Conservation (phyloP, 164 flowering plant genomes). For the Nymphaea colorata region DNA sequence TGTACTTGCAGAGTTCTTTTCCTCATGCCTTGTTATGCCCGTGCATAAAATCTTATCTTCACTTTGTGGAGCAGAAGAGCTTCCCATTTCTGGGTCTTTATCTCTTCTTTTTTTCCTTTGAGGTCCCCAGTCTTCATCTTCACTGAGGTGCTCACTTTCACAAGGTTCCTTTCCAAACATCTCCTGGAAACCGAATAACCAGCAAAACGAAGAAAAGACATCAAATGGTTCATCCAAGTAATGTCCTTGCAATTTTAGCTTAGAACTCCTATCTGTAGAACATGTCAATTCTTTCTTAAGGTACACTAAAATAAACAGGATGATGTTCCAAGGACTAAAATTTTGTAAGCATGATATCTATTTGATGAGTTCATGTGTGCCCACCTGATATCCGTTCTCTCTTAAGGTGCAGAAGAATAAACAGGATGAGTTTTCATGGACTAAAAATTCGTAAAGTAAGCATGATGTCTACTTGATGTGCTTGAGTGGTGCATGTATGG, state of each 20-base stretch:
- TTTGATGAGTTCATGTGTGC: too few species aligned
- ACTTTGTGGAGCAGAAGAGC: constrained; percentile 40
- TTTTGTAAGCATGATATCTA: too few species aligned
- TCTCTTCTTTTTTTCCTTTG: constrained; percentile 33
- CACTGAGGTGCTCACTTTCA: constrained; percentile 53
- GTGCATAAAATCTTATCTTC: constrained; percentile 16
- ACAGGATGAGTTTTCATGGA: too few species aligned
- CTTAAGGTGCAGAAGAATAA: too few species aligned
- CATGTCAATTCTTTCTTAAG: too few species aligned
- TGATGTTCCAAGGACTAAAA: too few species aligned
- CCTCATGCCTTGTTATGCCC: constrained; percentile 12
- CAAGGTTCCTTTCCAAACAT: constrained; percentile 81
- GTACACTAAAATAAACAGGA: too few species aligned
- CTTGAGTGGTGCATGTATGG: too few species aligned
- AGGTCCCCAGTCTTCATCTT: constrained; percentile 99
- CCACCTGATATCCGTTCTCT: too few species aligned
- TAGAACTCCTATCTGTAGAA: too few species aligned
- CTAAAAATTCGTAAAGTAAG: too few species aligned
- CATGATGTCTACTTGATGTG: too few species aligned
- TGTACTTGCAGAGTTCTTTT: constrained; percentile 10
- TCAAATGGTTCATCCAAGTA: background rate
- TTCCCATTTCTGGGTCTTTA: constrained; percentile 62
- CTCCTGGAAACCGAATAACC: constrained; percentile 33
- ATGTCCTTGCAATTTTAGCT: background rate
- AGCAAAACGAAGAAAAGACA: background rate